Percentiles rank a stretch among this genome's conserved stretches.
Evolutionary conservation across 2,329 filamentous ascomycete genomes (phyloP).

Genomic region (Curvularia lunata): DNA sequence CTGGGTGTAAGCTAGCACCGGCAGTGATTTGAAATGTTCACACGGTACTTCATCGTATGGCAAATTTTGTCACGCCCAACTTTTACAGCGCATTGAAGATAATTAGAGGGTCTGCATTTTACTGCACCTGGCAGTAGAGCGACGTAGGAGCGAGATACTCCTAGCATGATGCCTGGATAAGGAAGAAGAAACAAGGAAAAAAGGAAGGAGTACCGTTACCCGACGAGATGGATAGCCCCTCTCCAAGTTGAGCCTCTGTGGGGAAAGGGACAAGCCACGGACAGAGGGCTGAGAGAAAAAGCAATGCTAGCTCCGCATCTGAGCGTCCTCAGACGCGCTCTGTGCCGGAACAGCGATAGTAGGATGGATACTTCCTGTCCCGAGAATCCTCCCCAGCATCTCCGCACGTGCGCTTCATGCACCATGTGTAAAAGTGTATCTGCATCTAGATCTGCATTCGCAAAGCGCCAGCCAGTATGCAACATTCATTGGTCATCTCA

Average conservation of each 20-base stretch:
- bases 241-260: constrained; percentile 3
- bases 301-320: constrained; percentile 4
- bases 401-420: constrained; percentile 4
- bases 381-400: constrained; percentile 10
- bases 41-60: neutral
- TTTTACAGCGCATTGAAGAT: too few relatives aligned
- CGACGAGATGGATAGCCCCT: neutral
- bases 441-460: neutral
- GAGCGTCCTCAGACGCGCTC: constrained; percentile 8
- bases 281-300: constrained; percentile 1
- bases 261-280: constrained; percentile 6
- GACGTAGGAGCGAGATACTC: neutral
- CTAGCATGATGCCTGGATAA: neutral
- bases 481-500: constrained; percentile 6
- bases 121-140: too few relatives aligned
- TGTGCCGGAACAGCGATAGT: neutral
- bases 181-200: constrained; percentile 3
- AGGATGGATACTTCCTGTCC: constrained; percentile 14
- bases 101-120: neutral
- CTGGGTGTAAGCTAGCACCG: neutral
- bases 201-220: constrained; percentile 7
- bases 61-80: too few relatives aligned
- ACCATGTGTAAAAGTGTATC: neutral
- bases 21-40: neutral
- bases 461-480: neutral